Evolutionary conservation across 2,329 filamentous ascomycete species (phyloP), one percentile per base, ranked within the genome.

Genomic region (Elsinoe australis): DNA sequence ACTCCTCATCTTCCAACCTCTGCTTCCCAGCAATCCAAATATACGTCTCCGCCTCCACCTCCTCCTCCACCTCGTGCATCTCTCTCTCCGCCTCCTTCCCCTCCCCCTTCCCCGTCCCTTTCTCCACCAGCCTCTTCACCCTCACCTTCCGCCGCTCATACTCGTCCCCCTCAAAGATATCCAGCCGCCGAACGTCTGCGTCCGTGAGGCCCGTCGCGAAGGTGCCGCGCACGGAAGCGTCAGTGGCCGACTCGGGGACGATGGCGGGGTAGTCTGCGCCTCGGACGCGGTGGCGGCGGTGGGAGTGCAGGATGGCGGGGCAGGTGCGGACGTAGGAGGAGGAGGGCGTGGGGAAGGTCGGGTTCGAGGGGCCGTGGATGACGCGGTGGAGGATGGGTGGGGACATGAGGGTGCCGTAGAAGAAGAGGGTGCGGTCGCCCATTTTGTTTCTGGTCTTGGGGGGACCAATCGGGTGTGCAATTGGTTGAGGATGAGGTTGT

Each of bases 321-420:
- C 73, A 73, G 53, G 78, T 78, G 28, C 90, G 69, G 38, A 77
- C 65, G 52, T 62, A 57, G 32, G 53, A 50, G 36, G 53, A 49
- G 9, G 64, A 63, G 51, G 67, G 69, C 60, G 74, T 73, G 53
- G 68, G 73, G 63, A 64, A 72, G 59, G 64, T 75, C 28, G 59
- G 77, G 59, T 53, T 73, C 12, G 68, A 64, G 6, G 68, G 67
- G 55, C 80, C 78, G 67, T 89, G 86, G 65, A 86, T 86, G 34
- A 95, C 88, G 26, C 84, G 83, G 68, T 85, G 83, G 57, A 96
- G 87, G 58, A 96, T 82, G 59, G 84, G 79, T 0, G 84, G 80
- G n/a, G 83, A 85, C 88, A 95, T 95, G 61, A 82, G 66, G 19
- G 78, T 81, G 55, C 74, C 79, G 61, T 83, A 83, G 72, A 82